Conservation (phyloP, 2,329 filamentous ascomycete genomes). For the Trichophyton mentagrophytes region DNA sequence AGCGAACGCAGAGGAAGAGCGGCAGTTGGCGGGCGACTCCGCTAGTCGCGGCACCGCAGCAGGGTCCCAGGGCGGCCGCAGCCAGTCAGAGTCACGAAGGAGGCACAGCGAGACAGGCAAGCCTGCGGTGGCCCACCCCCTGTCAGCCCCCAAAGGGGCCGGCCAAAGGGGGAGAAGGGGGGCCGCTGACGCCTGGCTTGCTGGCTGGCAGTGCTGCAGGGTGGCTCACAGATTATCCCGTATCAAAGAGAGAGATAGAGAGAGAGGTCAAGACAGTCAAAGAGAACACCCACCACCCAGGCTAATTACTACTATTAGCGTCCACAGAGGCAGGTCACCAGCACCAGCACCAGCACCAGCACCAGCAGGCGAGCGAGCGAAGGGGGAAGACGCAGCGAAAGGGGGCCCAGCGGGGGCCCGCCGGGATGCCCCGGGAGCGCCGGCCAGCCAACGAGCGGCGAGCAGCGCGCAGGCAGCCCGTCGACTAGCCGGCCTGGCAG, state of each 20-base stretch:
- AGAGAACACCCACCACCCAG: too few species aligned
- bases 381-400: too few species aligned
- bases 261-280: too few species aligned
- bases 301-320: too few species aligned
- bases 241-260: too few species aligned
- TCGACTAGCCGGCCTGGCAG: too few species aligned
- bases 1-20: background rate
- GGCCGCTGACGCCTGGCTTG: background rate
- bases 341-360: too few species aligned
- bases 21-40: slow-evolving; percentile 1
- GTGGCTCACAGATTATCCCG: too few species aligned
- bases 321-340: too few species aligned
- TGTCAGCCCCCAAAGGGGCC: background rate
- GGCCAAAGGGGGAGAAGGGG: background rate
- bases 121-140: too few species aligned
- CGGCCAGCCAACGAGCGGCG: background rate
- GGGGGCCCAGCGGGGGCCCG: background rate
- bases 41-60: background rate
- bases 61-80: background rate
- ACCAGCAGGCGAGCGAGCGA: too few species aligned
- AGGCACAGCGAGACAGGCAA: background rate
- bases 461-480: background rate
- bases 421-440: background rate
- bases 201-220: background rate
- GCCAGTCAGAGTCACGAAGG: background rate